phyloP scores from a whole-genome alignment of 805 yeast species.

The Metschnikowia lachancei region DNA sequence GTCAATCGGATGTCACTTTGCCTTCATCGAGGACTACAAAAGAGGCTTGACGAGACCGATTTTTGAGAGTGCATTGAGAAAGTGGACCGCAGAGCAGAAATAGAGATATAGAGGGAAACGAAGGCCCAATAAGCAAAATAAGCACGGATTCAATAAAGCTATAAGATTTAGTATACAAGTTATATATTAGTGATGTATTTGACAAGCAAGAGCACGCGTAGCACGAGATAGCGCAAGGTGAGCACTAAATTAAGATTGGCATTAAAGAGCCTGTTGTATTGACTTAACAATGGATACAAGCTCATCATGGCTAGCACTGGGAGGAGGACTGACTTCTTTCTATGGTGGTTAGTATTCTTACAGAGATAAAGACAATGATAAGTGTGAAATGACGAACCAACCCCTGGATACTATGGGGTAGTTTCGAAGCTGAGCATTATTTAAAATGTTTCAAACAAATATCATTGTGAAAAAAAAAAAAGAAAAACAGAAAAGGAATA shows the following conservation, averaged over 20 bases:
- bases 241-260: conserved; percentile 7
- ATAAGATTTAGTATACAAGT: background rate
- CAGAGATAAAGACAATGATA: background rate
- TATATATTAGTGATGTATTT: conserved; percentile 7
- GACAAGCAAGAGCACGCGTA: conserved; percentile 8
- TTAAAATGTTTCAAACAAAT: no score
- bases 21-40: conserved; percentile 56
- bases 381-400: background rate
- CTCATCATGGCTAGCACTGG: conserved; percentile 44
- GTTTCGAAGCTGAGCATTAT: no score
- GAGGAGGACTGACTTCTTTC: conserved; percentile 48
- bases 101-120: background rate
- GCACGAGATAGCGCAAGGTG: conserved; percentile 8
- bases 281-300: conserved; percentile 48
- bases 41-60: conserved; percentile 54
- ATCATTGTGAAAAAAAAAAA: background rate
- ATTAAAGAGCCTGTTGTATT: conserved; percentile 27
- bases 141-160: background rate
- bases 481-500: background rate
- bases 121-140: background rate
- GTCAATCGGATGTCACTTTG: conserved; percentile 65
- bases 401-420: no score
- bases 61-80: conserved; percentile 45
- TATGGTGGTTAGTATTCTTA: conserved; percentile 24
- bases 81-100: conserved; percentile 24